A percentile compares a stretch with the other conserved stretches of the same genome.
phyloP scores from a whole-genome alignment of 441 rosid genomes.

The Theobroma grandiflorum region DNA sequence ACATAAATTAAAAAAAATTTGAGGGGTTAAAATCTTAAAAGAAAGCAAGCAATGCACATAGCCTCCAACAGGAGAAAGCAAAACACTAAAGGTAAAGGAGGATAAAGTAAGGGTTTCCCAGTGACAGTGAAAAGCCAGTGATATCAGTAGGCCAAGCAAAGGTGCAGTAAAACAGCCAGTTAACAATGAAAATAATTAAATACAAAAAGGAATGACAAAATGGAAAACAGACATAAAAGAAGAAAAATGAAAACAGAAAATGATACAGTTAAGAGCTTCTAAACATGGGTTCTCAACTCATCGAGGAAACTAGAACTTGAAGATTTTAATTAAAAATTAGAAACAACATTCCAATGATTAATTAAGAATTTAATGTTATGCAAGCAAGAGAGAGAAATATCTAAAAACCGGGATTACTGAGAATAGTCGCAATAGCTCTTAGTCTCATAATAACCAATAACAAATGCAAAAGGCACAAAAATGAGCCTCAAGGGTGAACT shows the following conservation, averaged over 20 bases:
- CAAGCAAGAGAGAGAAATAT: background rate
- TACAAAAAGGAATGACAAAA: background rate
- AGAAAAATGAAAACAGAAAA: background rate
- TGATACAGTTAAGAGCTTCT: background rate
- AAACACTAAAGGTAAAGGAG: background rate
- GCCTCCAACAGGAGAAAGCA: background rate
- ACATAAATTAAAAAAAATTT: background rate
- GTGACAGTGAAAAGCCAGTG: background rate
- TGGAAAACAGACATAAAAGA: background rate
- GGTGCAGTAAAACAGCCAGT: conserved; percentile 1
- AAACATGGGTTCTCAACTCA: conserved; percentile 2
- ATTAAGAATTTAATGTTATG: background rate
- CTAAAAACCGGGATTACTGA: background rate
- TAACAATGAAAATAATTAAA: background rate
- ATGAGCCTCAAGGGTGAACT: background rate
- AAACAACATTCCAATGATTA: background rate
- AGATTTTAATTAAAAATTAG: background rate
- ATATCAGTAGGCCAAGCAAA: background rate
- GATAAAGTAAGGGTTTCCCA: background rate
- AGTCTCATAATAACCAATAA: background rate
- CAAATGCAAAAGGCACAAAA: background rate
- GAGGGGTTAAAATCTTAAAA: background rate
- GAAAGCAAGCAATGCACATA: conserved; percentile 17
- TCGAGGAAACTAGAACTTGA: background rate
- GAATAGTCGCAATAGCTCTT: background rate